Evolutionary conservation across 2,329 filamentous ascomycete species (phyloP).

Genomic region (Epichloe hybrida): DNA sequence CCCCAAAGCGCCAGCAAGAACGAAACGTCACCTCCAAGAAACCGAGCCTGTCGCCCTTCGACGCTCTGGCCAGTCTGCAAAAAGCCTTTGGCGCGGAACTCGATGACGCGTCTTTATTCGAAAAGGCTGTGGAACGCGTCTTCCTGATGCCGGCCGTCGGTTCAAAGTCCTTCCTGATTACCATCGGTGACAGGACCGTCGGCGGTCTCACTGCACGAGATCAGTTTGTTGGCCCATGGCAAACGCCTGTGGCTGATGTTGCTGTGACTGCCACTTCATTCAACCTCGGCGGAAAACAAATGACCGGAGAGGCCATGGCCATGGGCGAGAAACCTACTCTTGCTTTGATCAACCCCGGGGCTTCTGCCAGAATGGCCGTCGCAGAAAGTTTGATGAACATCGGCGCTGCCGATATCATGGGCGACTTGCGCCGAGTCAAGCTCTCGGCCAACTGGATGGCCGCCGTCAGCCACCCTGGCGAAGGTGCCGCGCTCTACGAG

Average conservation of each 20-base stretch:
- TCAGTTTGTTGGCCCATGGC: constrained; percentile 95
- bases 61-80: constrained; percentile 51
- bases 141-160: constrained; percentile 78
- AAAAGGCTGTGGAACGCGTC: constrained; percentile 64
- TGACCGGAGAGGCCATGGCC: constrained; percentile 88
- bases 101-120: constrained; percentile 37
- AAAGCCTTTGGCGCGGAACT: constrained; percentile 45
- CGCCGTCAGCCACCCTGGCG: constrained; percentile 82
- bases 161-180: constrained; percentile 96
- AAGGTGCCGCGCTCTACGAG: constrained; percentile 84
- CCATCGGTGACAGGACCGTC: constrained; percentile 85
- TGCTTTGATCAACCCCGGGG: constrained; percentile 76
- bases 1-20: constrained; percentile 71
- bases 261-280: constrained; percentile 82
- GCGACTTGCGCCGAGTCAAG: constrained; percentile 64
- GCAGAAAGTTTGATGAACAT: constrained; percentile 89
- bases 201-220: constrained; percentile 80
- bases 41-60: constrained; percentile 55
- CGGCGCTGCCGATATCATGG: constrained; percentile 59
- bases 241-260: constrained; percentile 85
- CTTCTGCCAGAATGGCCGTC: constrained; percentile 92
- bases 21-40: constrained; percentile 59
- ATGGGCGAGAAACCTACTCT: constrained; percentile 89
- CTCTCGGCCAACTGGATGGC: constrained; percentile 99
- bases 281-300: constrained; percentile 48